These are phyloP conservation scores for Umbilicus rupestris DNA, from an alignment of 164 flowering plant genomes.

Conservation along the genomic window DNA sequence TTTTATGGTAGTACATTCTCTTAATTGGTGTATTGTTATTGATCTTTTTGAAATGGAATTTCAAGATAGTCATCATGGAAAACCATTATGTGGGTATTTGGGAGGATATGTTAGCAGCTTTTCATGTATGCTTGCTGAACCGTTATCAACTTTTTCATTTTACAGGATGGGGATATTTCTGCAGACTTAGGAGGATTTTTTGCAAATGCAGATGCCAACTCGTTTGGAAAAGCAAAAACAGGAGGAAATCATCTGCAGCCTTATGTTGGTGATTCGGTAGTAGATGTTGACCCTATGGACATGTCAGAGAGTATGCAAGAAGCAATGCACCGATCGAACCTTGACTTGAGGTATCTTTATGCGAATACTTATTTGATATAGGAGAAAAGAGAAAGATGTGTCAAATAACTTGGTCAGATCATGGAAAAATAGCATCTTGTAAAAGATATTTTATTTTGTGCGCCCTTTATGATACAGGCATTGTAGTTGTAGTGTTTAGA, in stretches of 20 bases:
- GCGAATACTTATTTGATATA: conserved; percentile 23
- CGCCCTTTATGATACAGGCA: background rate
- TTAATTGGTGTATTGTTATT: no score
- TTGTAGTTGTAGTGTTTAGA: background rate
- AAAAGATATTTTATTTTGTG: background rate
- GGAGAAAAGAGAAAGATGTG: background rate
- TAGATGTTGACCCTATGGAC: conserved; percentile 73
- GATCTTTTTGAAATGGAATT: no score
- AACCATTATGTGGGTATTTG: no score
- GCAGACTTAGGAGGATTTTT: conserved; percentile 57
- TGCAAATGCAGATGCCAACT: conserved; percentile 62
- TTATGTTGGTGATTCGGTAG: conserved; percentile 20
- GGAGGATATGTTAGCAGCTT: no score
- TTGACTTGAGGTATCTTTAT: conserved; percentile 80
- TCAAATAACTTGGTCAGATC: background rate
- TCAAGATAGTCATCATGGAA: no score
- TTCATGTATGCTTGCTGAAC: background rate
- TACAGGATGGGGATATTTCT: conserved; percentile 51
- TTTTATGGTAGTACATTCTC: no score
- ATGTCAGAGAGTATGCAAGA: conserved; percentile 95
- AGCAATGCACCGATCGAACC: conserved; percentile 88
- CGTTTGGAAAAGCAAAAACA: conserved; percentile 35
- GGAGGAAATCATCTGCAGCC: conserved; percentile 29
- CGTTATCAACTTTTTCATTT: conserved; percentile 7
- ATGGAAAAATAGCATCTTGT: background rate